phyloP scores from a whole-genome alignment of 2,329 filamentous ascomycete genomes.

The Leptographium flavum region DNA sequence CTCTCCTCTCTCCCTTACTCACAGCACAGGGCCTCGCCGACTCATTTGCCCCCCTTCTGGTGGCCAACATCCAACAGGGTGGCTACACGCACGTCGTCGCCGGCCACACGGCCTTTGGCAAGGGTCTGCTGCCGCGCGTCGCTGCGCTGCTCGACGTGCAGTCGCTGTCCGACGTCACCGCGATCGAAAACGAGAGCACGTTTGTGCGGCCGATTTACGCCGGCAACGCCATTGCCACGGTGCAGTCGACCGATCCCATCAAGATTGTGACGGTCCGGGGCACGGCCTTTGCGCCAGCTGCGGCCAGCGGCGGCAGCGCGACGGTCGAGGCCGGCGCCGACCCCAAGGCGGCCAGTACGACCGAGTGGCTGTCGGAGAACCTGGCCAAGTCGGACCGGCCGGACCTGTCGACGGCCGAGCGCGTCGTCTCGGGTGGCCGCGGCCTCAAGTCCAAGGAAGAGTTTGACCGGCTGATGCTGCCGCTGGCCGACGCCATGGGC shows the following conservation, averaged over 20 bases:
- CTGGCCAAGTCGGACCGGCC: slow-evolving; percentile 87
- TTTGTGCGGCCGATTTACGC: slow-evolving; percentile 97
- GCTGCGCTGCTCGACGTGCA: slow-evolving; percentile 84
- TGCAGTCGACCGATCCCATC: slow-evolving; percentile 72
- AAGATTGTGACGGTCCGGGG: slow-evolving; percentile 89
- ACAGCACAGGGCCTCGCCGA: slow-evolving; percentile 65
- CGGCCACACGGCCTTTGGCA: slow-evolving; percentile 89
- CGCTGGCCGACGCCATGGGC: slow-evolving; percentile 80
- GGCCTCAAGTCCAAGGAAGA: slow-evolving; percentile 97
- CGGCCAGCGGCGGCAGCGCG: slow-evolving; percentile 45
- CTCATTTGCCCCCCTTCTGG: slow-evolving; percentile 82
- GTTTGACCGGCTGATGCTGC: slow-evolving; percentile 84
- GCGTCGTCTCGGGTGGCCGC: slow-evolving; percentile 84
- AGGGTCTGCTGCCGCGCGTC: slow-evolving; percentile 82
- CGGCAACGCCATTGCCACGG: slow-evolving; percentile 91
- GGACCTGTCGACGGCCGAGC: slow-evolving; percentile 76
- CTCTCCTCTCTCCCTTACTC: too few species aligned
- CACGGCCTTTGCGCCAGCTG: slow-evolving; percentile 72
- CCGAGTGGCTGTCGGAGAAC: slow-evolving; percentile 90
- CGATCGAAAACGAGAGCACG: slow-evolving; percentile 77
- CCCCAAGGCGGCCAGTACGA: slow-evolving; percentile 56
- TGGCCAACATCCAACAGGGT: slow-evolving; percentile 94
- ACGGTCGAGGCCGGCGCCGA: slow-evolving; percentile 70
- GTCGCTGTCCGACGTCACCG: slow-evolving; percentile 84
- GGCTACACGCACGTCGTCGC: slow-evolving; percentile 86